Evolutionary conservation across 352 stramenopile species (phyloP).

Genomic region (Phytophthora pluvialis): DNA sequence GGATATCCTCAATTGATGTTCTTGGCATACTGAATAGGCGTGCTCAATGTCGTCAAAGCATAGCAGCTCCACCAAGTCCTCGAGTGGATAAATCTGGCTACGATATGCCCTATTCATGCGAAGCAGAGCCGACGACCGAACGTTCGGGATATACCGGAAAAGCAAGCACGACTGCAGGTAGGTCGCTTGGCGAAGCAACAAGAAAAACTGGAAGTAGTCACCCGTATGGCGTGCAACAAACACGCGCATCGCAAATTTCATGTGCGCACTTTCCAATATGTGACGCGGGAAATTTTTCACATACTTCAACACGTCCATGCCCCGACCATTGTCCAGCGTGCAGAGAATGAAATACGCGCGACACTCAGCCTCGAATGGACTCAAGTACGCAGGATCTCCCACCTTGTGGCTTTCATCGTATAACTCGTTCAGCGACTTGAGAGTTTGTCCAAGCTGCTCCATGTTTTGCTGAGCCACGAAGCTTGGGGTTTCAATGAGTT

Average conservation of each 20-base stretch:
- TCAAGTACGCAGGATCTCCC: slow-evolving; percentile 59
- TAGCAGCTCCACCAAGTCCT: slow-evolving; percentile 64
- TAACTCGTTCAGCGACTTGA: slow-evolving; percentile 89
- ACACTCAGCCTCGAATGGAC: slow-evolving; percentile 87
- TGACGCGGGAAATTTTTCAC: slow-evolving; percentile 70
- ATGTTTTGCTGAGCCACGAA: slow-evolving; percentile 92
- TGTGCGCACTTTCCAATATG: slow-evolving; percentile 69
- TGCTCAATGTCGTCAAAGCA: slow-evolving; percentile 88
- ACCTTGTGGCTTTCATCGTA: slow-evolving; percentile 87
- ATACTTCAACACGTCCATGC: slow-evolving; percentile 88
- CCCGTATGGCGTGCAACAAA: slow-evolving; percentile 88
- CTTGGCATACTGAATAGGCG: slow-evolving; percentile 60
- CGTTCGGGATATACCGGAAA: slow-evolving; percentile 82
- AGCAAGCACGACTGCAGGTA: slow-evolving; percentile 87
- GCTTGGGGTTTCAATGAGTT: slow-evolving; percentile 85
- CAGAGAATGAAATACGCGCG: slow-evolving; percentile 89
- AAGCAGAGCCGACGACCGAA: slow-evolving; percentile 74
- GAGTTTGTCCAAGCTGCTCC: slow-evolving; percentile 88
- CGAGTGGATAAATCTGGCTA: slow-evolving; percentile 70
- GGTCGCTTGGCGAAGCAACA: slow-evolving; percentile 70
- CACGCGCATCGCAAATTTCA: slow-evolving; percentile 88
- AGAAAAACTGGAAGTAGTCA: slow-evolving; percentile 88
- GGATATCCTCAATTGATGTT: slow-evolving; percentile 70
- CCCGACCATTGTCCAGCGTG: slow-evolving; percentile 84
- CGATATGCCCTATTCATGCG: slow-evolving; percentile 83